Percentiles rank a stretch among this genome's conserved stretches.
These are phyloP conservation scores for Alnus glutinosa DNA, from an alignment of 306 rosid species.

Conservation along the genomic window DNA sequence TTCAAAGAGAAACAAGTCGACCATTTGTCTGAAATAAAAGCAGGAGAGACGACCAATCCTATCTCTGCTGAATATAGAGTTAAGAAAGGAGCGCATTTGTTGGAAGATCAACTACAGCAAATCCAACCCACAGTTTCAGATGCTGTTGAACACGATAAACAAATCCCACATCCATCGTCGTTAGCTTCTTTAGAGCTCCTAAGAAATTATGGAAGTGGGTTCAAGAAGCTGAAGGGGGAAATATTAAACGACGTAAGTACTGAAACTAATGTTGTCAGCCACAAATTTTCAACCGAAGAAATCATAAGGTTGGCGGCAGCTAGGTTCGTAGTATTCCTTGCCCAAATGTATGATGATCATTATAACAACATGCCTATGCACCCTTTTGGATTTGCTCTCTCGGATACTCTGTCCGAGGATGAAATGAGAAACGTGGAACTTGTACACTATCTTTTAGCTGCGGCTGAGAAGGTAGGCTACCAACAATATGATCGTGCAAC, in stretches of 20 bases:
- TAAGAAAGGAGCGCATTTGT: no score
- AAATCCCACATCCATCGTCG: conserved; percentile 23
- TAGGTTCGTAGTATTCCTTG: conserved; percentile 59
- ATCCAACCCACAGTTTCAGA: no score
- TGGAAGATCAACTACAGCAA: no score
- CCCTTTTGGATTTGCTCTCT: conserved; percentile 54
- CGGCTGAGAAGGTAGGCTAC: conserved; percentile 66
- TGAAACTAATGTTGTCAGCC: conserved; percentile 9
- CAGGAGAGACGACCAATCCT: conserved; percentile 10
- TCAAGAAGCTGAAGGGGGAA: conserved; percentile 44
- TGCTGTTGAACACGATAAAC: no score
- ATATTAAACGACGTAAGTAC: conserved; percentile 2
- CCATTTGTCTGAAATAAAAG: conserved; percentile 23
- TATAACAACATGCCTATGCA: conserved; percentile 35
- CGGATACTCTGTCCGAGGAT: conserved; percentile 42
- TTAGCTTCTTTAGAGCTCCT: conserved; percentile 55
- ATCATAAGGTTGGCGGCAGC: conserved; percentile 66
- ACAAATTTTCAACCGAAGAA: conserved; percentile 63
- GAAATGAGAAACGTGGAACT: conserved; percentile 69
- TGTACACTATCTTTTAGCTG: conserved; percentile 61
- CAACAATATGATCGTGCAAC: conserved; percentile 66
- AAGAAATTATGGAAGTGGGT: conserved; percentile 42
- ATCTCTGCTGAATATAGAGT: not conserved
- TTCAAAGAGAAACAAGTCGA: conserved; percentile 13
- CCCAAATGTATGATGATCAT: conserved; percentile 42